Base-by-base conservation (phyloP, 768 basidiomycete genomes). In the Clavulina sp. region DNA sequence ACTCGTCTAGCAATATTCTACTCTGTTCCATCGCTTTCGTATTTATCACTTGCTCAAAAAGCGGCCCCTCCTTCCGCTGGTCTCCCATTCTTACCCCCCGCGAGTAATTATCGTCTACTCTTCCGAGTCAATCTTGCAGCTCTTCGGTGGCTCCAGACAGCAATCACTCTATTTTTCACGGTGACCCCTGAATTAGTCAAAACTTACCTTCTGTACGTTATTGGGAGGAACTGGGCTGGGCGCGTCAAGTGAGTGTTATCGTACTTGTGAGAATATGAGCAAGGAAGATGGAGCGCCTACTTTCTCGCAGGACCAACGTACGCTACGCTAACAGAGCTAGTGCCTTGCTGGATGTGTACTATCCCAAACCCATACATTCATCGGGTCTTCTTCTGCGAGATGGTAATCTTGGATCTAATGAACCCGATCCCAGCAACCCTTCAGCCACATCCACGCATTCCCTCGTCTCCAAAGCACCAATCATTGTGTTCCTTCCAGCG, bases 11-110 rank as follows among this genome's bases (percentile, higher is more conserved):
- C 26, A 9, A 9, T 55, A 9, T 52, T 55, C 38, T 55, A 41
- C 44, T 36, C 34, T 31, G 29, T 54, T 19, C 34, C 54, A 28
- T 33, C 26, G 41, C 28, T 55, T 13, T 38, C 54, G 13, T 55
- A 55, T 33, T 46, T 55, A 2, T 44, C 19, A 5, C 54, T 55
- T 26, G 53, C 54, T 29, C 54, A 55, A 53, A 55, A 32, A 29
- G 51, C 53, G 32, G 53, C 54, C 9, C 54, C 54, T n/a, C 36
- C 33, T 4, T 29, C 29, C 6, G 52, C 48, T 26, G 19, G 26
- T n/a, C 32, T 52, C 4, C 54, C 54, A 3, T 55, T 55, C 26
- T 52, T 46, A 32, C 54, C 54, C 43, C 43, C 13, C 13, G 26
- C 26, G 16, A 36, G 54, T 41, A 40, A 55, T 26, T 34, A 26